A percentile compares a stretch with the other conserved stretches of the same genome.
Evolutionary conservation across 768 basidiomycete species (phyloP).

Genomic region (Rhizopogon roseolus): DNA sequence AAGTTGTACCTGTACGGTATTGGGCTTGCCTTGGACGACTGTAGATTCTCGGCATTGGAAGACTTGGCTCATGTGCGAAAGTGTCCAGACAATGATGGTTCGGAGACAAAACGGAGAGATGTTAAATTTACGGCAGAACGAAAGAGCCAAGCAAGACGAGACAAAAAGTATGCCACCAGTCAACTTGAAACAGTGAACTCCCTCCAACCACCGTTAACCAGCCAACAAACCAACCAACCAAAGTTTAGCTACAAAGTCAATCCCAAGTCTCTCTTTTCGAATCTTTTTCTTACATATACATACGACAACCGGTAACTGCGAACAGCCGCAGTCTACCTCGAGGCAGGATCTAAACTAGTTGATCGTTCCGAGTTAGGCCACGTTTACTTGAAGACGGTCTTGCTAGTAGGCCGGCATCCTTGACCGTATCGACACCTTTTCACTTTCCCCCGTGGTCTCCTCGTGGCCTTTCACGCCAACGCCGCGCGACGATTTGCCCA

Average conservation of each 20-base stretch:
- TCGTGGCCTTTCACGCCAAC: constrained; percentile 31
- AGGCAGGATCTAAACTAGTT: not conserved
- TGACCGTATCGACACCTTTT: not conserved
- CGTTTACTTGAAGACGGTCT: too few relatives aligned
- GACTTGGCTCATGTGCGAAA: not conserved
- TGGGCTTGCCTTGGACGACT: not conserved
- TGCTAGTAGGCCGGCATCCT: not conserved
- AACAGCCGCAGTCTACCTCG: too few relatives aligned
- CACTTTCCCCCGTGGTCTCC: constrained; percentile 5
- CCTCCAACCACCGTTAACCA: too few relatives aligned
- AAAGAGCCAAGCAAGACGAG: not conserved
- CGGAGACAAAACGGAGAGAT: not conserved
- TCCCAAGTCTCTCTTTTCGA: constrained; percentile 13
- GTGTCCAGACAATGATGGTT: not conserved
- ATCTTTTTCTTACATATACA: constrained; percentile 2
- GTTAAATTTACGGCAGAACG: not conserved
- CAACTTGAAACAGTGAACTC: constrained; percentile 5
- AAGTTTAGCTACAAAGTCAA: not conserved
- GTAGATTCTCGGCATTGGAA: not conserved
- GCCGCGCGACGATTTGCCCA: constrained; percentile 25
- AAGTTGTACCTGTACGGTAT: not conserved
- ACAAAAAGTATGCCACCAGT: not conserved
- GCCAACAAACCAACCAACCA: not conserved
- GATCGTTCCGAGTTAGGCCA: too few relatives aligned
- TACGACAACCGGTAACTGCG: too few relatives aligned